Conservation (phyloP, 2,329 filamentous ascomycete species). For the Colletotrichum orbiculare region DNA sequence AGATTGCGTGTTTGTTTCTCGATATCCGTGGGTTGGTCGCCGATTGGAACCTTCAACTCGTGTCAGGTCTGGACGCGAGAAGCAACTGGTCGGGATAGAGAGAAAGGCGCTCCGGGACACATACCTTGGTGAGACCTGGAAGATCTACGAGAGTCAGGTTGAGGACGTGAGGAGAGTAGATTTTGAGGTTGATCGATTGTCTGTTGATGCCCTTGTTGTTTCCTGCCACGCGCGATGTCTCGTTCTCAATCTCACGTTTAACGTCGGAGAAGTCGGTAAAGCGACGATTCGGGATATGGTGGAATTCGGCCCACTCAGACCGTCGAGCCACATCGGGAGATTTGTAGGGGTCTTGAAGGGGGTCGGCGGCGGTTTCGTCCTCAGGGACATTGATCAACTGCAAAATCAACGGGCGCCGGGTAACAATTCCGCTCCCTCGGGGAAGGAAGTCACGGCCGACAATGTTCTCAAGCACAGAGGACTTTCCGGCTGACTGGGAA, state of each 20-base stretch:
- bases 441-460: constrained; percentile 97
- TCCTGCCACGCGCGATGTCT: constrained; percentile 90
- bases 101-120: constrained; percentile 27
- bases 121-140: constrained; percentile 92
- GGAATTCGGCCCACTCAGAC: constrained; percentile 92
- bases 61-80: too few relatives aligned
- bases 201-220: constrained; percentile 99
- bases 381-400: constrained; percentile 95
- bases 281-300: constrained; percentile 89
- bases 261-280: constrained; percentile 95
- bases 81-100: not conserved
- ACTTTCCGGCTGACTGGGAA: constrained; percentile 98
- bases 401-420: constrained; percentile 90
- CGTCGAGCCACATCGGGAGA: constrained; percentile 76
- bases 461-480: constrained; percentile 98
- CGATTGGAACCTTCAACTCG: constrained; percentile 82
- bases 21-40: constrained; percentile 96
- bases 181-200: constrained; percentile 97
- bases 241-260: constrained; percentile 95
- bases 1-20: constrained; percentile 98
- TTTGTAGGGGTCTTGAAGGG: constrained; percentile 77
- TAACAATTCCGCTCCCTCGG: constrained; percentile 96
- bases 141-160: constrained; percentile 97
- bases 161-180: constrained; percentile 96
- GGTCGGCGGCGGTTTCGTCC: constrained; percentile 74